Evolutionary conservation across 805 yeast species (phyloP).

Genomic region (Soucietia sequanensis): DNA sequence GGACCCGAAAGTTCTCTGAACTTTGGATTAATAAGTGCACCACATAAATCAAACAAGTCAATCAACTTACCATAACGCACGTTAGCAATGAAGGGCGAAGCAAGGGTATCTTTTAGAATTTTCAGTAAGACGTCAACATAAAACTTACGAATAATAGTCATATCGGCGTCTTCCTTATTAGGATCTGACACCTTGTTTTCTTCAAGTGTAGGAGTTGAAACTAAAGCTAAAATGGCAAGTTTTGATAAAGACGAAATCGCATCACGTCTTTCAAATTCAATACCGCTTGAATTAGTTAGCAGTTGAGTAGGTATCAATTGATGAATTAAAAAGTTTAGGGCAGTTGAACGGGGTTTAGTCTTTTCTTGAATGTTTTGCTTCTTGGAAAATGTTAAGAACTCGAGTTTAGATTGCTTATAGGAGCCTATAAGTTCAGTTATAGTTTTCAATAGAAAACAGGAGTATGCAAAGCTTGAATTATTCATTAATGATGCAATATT

Average conservation of each 20-base stretch:
- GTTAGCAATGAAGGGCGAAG: conserved; percentile 29
- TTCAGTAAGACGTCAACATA: conserved; percentile 67
- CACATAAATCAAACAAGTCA: conserved; percentile 51
- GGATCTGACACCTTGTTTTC: conserved; percentile 46
- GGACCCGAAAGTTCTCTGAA: conserved; percentile 42
- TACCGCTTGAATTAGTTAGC: conserved; percentile 33
- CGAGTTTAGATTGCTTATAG: conserved; percentile 77
- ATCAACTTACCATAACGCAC: conserved; percentile 53
- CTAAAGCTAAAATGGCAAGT: conserved; percentile 58
- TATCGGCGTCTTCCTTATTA: conserved; percentile 60
- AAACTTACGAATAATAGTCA: conserved; percentile 71
- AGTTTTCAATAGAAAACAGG: conserved; percentile 64
- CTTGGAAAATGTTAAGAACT: conserved; percentile 75
- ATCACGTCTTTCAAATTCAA: conserved; percentile 49
- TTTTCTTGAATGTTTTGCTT: conserved; percentile 37
- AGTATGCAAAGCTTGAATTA: conserved; percentile 62
- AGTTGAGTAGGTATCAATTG: conserved; percentile 64
- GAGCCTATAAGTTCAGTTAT: conserved; percentile 73
- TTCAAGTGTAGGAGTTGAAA: conserved; percentile 55
- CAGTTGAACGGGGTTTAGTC: conserved; percentile 71
- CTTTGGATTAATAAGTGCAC: conserved; percentile 43
- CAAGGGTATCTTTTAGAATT: conserved; percentile 53
- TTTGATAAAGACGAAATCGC: conserved; percentile 63
- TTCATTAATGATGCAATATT: conserved; percentile 34
- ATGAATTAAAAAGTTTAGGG: conserved; percentile 73